These are phyloP conservation scores for Venturiaceae sp. DNA, from an alignment of 2,329 filamentous ascomycete species.

Conservation along the genomic window DNA sequence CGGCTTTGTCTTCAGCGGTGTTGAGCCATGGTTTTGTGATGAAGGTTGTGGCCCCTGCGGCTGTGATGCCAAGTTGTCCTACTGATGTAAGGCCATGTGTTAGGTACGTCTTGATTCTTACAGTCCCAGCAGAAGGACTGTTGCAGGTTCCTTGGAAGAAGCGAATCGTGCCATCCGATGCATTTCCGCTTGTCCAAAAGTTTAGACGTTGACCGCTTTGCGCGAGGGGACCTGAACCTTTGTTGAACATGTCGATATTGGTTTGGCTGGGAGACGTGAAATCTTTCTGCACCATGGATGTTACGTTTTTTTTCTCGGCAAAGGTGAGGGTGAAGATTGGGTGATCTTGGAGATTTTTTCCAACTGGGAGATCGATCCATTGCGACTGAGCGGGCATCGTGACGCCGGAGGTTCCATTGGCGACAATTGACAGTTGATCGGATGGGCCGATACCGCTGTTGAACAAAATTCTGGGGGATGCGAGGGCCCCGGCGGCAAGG, in stretches of 20 bases:
- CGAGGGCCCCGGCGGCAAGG: slow-evolving; percentile 18
- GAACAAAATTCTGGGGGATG: slow-evolving; percentile 17
- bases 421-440: slow-evolving; percentile 16
- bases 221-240: background rate
- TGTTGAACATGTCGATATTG: background rate
- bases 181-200: background rate
- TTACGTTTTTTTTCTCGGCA: background rate
- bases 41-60: background rate
- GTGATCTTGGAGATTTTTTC: slow-evolving; percentile 7
- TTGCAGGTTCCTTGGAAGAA: background rate
- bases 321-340: background rate
- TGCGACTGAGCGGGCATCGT: slow-evolving; percentile 12
- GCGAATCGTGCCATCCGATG: background rate
- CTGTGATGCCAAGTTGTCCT: background rate
- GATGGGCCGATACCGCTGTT: slow-evolving; percentile 18
- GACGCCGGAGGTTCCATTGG: slow-evolving; percentile 11
- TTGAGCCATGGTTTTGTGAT: slow-evolving; percentile 2
- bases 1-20: background rate
- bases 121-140: background rate
- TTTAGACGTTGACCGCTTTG: background rate
- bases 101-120: background rate
- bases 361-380: slow-evolving; percentile 17
- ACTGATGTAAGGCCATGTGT: background rate
- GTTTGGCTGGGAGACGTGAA: background rate
- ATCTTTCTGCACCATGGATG: background rate